Evolutionary conservation across 345 rosid species (phyloP).

Genomic region (Eucalyptus shirleyi): DNA sequence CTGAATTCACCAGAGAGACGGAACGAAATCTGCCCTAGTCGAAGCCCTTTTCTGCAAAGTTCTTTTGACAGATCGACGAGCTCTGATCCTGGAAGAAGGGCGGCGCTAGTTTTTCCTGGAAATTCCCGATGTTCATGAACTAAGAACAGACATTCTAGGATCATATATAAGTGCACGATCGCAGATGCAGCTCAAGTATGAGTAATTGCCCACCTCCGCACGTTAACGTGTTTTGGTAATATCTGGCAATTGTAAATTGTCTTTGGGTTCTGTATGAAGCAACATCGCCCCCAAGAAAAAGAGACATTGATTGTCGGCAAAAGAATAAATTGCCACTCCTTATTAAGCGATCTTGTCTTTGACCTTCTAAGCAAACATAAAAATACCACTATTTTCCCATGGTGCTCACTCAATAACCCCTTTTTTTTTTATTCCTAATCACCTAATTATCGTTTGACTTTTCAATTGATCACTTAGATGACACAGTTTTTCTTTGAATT

Average conservation of each 20-base stretch:
- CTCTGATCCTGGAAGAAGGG: not conserved
- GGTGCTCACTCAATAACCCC: rapidly evolving
- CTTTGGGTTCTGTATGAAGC: not conserved
- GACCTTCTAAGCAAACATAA: not conserved
- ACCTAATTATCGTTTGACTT: rapidly evolving
- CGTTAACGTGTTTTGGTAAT: not conserved
- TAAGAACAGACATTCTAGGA: not conserved
- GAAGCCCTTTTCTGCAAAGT: not conserved
- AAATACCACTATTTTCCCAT: rapidly evolving
- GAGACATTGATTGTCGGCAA: not conserved
- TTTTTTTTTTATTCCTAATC: no score
- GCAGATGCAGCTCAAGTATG: not conserved
- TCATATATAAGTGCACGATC: not conserved
- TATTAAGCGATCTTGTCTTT: not conserved
- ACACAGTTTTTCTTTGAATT: rapidly evolving
- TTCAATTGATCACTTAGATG: no score
- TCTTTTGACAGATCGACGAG: not conserved
- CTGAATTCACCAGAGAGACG: not conserved
- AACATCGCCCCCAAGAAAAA: not conserved
- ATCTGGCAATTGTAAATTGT: not conserved
- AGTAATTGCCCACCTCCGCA: not conserved
- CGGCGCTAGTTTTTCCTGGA: not conserved
- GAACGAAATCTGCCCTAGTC: not conserved
- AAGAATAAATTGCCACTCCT: not conserved
- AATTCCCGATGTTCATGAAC: not conserved